Evolutionary conservation across 768 basidiomycete species (phyloP), one percentile per base, ranked within the genome.

Genomic region (Mycena vulgaris): DNA sequence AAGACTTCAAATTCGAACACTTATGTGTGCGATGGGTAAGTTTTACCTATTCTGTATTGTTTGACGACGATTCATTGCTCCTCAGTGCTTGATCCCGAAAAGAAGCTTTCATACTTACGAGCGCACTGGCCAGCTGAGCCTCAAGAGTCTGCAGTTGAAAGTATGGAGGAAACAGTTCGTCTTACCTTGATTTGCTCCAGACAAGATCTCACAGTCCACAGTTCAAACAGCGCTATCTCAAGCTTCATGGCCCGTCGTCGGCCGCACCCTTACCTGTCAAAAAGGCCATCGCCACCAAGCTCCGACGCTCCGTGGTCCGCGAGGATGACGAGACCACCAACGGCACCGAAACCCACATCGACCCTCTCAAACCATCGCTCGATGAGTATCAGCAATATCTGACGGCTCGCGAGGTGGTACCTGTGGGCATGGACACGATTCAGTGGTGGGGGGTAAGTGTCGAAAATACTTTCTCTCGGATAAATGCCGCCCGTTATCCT

Each of bases 371-470:
- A 45, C 72, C 73, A 33, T 76, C 75, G 66, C 28, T 71, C 11
- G 51, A 65, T 21, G 75, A 78, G 49, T 80, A 77, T 39, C 56
- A 73, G 27, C 61, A 57, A n/a, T 80, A 79, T 63, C 56, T 80
- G 27, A 59, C 74, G 16, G 56, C 56, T 2, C 47, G 49, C 23
- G 73, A 72, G 23, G 61, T 52, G 19, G 47, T 76, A 10, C 77
- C 73, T 40, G 77, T 66, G 10, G 68, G 63, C 5, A 70, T 71
- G 69, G 59, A 53, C 8, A 72, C 77, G 47, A 71, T 82, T 47
- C 30, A 70, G 37, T 82, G 80, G 82, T 83, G 81, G 83, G 81
- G 79, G 19, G 78, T 84, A 73, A n/a, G n/a, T n/a, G n/a, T n/a
- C n/a, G n/a, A n/a, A n/a, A n/a, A n/a, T n/a, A n/a, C n/a, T n/a